Percentiles rank a stretch among this genome's conserved stretches.
Conservation (phyloP, 1,284 basidiomycete genomes). For the Trichosporon ovoides region DNA sequence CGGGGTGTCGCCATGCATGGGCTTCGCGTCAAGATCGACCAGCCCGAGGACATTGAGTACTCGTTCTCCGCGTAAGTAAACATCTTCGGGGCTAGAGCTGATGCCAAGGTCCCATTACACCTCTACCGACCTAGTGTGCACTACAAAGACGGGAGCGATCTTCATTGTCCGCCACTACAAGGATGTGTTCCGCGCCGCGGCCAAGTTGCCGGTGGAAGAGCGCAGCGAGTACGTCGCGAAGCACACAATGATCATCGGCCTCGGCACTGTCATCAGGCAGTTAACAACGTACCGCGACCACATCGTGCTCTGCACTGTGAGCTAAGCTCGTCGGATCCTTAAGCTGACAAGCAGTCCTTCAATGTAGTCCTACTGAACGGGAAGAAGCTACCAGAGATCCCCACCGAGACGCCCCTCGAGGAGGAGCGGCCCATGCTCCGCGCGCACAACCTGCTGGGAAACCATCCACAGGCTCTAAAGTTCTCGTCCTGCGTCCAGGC, state of each 20-base stretch:
- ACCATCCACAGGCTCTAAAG: slow-evolving; percentile 22
- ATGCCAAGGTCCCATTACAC: slow-evolving; percentile 30
- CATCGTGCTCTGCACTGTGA: slow-evolving; percentile 27
- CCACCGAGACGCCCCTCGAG: background rate
- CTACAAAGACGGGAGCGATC: slow-evolving; percentile 21
- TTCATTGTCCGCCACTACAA: slow-evolving; percentile 33
- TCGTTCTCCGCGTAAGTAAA: slow-evolving; percentile 28
- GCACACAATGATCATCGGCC: slow-evolving; percentile 23
- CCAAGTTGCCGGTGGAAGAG: slow-evolving; percentile 3
- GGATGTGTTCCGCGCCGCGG: slow-evolving; percentile 14
- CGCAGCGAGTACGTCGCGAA: slow-evolving; percentile 14
- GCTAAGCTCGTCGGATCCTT: background rate
- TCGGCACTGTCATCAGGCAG: slow-evolving; percentile 19
- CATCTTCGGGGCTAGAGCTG: background rate
- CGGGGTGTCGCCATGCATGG: slow-evolving; percentile 11
- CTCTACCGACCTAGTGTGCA: slow-evolving; percentile 29
- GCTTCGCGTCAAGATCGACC: slow-evolving; percentile 1
- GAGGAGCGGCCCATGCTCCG: slow-evolving; percentile 11
- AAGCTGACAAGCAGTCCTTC: slow-evolving; percentile 9
- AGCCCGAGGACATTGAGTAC: slow-evolving; percentile 10
- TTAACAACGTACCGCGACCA: slow-evolving; percentile 31
- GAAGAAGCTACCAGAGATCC: slow-evolving; percentile 19
- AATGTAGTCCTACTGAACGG: slow-evolving; percentile 29
- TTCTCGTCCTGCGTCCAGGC: slow-evolving; percentile 33
- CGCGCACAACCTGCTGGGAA: slow-evolving; percentile 20